Evolutionary conservation across 129 eudicot species (phyloP), one percentile per base, ranked within the genome.

Genomic region (Erigeron canadensis): DNA sequence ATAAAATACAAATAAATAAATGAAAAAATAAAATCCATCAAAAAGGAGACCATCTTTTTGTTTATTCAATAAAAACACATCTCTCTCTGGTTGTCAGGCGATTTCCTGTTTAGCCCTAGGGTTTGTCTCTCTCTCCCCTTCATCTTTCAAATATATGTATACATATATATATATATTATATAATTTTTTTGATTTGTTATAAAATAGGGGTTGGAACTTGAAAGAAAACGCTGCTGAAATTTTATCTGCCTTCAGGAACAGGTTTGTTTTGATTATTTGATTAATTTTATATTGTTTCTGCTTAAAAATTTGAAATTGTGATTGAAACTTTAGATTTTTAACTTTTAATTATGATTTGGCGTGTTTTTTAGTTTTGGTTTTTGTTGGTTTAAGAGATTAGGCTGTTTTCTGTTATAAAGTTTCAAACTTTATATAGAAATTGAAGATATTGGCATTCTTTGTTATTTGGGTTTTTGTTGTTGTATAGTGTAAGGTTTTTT

Each of bases 41-140:
- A 56, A 56, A 56, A 62, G 61, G 19, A 19, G 10, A 45, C 58
- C 70, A 73, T 73, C 69, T 73, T 73, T 47, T 48, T 46, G 3
- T 59, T 28, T 59, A 19, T 50, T 28, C 3, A 28, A 28, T 28
- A 28, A 28, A 28, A 28, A 28, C 34, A 3, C 34, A 41, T 21
- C 42, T 48, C 34, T 73, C 77, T 47, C 75, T 71, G 66, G 75
- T 62, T 50, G 62, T 61, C 77, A 73, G 70, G 77, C 77, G 46
- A 73, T 73, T 73, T 73, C 67, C 70, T 73, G 46, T 41, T 73
- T 47, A 46, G 37, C 62, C 77, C 77, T 73, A 61, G 61, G 70
- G 77, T 73, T 46, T 53, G 18, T 69, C 46, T 40, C 47, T 72
- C 39, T 46, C 47, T 23, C 22, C 19, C 41, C 23, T 40, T 21